These are phyloP conservation scores for Eucalyptus camaldulensis DNA, from an alignment of 345 rosid species.

Conservation along the genomic window DNA sequence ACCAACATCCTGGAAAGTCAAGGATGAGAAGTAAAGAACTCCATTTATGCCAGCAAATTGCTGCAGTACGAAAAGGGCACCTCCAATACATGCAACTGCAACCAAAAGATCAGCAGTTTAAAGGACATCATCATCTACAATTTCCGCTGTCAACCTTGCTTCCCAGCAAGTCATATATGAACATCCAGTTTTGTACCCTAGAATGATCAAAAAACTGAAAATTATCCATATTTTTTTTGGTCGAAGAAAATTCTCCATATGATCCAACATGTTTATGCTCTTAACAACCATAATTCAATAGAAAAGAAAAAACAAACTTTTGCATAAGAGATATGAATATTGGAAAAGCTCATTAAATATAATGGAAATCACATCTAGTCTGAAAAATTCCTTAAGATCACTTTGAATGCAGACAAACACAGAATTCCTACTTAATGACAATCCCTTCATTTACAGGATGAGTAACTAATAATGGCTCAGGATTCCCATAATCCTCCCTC, in stretches of 20 bases:
- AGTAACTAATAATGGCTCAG: not conserved
- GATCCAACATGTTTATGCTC: not conserved
- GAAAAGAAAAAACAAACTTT: not conserved
- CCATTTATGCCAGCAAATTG: slow-evolving; percentile 87
- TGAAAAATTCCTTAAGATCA: not conserved
- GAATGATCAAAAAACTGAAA: not conserved
- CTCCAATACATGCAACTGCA: slow-evolving; percentile 69
- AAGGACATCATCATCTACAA: not conserved
- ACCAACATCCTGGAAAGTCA: slow-evolving; percentile 68
- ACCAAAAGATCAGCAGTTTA: not conserved
- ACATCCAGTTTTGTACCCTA: not conserved
- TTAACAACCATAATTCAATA: not conserved
- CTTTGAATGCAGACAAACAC: not conserved
- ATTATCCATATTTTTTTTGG: not conserved
- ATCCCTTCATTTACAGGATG: not conserved
- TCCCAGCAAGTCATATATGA: not conserved
- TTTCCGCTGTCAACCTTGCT: not conserved
- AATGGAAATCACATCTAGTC: not conserved
- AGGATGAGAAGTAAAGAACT: slow-evolving; percentile 73
- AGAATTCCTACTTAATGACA: not conserved
- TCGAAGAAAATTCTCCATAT: not conserved
- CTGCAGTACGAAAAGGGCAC: slow-evolving; percentile 57
- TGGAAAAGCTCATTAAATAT: not conserved
- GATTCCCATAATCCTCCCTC: not conserved
- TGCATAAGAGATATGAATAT: not conserved